Evolutionary conservation across 495 filamentous ascomycete species (phyloP).

Genomic region (Aspergillus leporis): DNA sequence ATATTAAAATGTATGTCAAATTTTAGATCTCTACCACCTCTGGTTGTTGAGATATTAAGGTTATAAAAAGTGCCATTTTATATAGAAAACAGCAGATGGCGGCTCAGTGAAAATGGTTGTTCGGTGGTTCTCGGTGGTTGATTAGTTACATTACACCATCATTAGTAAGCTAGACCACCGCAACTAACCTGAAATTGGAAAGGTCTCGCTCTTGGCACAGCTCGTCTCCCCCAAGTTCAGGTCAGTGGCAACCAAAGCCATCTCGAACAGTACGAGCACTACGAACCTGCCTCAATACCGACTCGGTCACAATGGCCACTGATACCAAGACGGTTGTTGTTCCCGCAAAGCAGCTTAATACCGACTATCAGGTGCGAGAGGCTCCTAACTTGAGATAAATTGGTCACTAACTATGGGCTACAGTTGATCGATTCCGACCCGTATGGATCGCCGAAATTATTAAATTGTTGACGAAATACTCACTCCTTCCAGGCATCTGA

Average conservation of each 20-base stretch:
- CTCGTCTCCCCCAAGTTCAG: constrained; percentile 29
- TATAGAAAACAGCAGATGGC: too few relatives aligned
- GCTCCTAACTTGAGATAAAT: not conserved
- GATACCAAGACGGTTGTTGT: constrained; percentile 60
- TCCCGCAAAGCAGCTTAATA: constrained; percentile 71
- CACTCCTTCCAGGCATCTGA: constrained; percentile 70
- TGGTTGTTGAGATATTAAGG: too few relatives aligned
- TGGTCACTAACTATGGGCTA: constrained; percentile 28
- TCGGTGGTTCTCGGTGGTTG: too few relatives aligned
- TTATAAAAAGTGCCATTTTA: too few relatives aligned
- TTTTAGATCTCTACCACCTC: too few relatives aligned
- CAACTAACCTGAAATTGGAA: constrained; percentile 29
- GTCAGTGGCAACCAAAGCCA: constrained; percentile 13
- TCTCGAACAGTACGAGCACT: constrained; percentile 10
- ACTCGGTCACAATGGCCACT: constrained; percentile 55
- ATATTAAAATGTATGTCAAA: too few relatives aligned
- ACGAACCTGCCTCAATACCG: constrained; percentile 15
- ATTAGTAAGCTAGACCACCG: not conserved
- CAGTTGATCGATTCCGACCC: constrained; percentile 98
- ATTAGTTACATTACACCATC: too few relatives aligned
- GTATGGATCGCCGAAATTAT: constrained; percentile 54
- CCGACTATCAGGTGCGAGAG: constrained; percentile 75
- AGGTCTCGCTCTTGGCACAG: constrained; percentile 23
- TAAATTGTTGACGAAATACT: constrained; percentile 19
- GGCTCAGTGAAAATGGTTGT: too few relatives aligned